Percentiles rank a stretch among this genome's conserved stretches.
These are phyloP conservation scores for Mycena alexandri DNA, from an alignment of 768 basidiomycete genomes.

Conservation along the genomic window DNA sequence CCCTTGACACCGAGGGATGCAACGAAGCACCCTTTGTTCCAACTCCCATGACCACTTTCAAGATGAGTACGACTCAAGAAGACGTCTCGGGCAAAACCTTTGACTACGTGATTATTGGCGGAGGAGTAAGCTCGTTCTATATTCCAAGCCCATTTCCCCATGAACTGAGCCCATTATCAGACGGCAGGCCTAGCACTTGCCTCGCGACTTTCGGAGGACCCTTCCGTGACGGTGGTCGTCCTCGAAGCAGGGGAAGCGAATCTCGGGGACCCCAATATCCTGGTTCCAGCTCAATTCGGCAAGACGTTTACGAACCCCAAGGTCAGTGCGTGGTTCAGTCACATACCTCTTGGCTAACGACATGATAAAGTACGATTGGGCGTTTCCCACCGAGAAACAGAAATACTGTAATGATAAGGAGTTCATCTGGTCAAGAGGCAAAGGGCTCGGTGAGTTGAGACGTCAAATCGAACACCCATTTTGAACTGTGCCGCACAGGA, in stretches of 20 bases:
- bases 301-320: conserved; percentile 45
- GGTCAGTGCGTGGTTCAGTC: conserved; percentile 32
- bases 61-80: neutral
- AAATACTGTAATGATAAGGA: conserved; percentile 43
- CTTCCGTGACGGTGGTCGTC: conserved; percentile 52
- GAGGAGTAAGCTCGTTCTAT: conserved; percentile 33
- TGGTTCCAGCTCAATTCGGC: conserved; percentile 49
- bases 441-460: conserved; percentile 46
- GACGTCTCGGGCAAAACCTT: conserved; percentile 42
- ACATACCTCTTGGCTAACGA: neutral
- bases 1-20: too few species aligned
- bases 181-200: conserved; percentile 59
- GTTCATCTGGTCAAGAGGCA: conserved; percentile 47
- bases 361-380: conserved; percentile 52
- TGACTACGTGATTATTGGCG: conserved; percentile 49
- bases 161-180: conserved; percentile 17
- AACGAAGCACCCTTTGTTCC: too few species aligned
- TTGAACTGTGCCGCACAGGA: conserved; percentile 40
- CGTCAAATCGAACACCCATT: neutral
- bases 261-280: conserved; percentile 50
- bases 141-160: neutral
- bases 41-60: too few species aligned
- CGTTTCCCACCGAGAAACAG: conserved; percentile 47
- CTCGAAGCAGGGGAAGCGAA: conserved; percentile 53
- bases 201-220: conserved; percentile 56